Base-by-base conservation (phyloP, 495 filamentous ascomycete species). In the Penicillium cataractarum region DNA sequence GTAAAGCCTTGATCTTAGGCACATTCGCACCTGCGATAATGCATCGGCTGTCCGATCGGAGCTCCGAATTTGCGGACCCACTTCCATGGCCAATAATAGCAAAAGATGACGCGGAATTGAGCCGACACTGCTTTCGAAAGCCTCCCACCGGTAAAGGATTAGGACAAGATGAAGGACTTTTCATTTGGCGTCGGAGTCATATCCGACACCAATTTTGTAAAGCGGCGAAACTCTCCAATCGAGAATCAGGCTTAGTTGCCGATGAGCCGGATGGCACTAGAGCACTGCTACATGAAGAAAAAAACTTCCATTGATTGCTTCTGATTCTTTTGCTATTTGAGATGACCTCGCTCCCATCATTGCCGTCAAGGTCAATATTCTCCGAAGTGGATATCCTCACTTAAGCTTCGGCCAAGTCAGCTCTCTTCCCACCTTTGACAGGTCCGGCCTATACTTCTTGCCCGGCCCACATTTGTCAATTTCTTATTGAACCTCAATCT, bases 51-150 rank as follows among this genome's bases (percentile, higher is more conserved):
- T 64, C 63, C 71, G 62, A 66, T 67, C 71, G 71, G 71, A 55
- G 17, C 48, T 73, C 70, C 67, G 70, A 72, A 31, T 42, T 42
- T n/a, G 52, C 50, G 57, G 64, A 49, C 64, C 70, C 70, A 68
- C 70, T 26, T 19, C 26, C 6, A 12, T 17, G 32, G 10, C 58
- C 63, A 67, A 71, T 61, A 33, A 62, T 35, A 65, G 29, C 17
- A 3, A 32, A 35, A 44, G 55, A 52, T 61, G 60, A 58, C 31
- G 67, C 70, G 65, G 67, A 66, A 68, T 61, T 32, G 19, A 64
- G 39, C 65, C 70, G 57, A 63, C 40, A 39, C 4, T 55, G 19
- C 48, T 42, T 62, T 44, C 35, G 42, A 55, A 58, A 21, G 39
- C 35, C 40, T 57, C 52, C 61, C 66, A 64, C 62, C 63, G 69